Base-by-base conservation (phyloP, 2,329 filamentous ascomycete genomes). In the Fusarium chuoi region DNA sequence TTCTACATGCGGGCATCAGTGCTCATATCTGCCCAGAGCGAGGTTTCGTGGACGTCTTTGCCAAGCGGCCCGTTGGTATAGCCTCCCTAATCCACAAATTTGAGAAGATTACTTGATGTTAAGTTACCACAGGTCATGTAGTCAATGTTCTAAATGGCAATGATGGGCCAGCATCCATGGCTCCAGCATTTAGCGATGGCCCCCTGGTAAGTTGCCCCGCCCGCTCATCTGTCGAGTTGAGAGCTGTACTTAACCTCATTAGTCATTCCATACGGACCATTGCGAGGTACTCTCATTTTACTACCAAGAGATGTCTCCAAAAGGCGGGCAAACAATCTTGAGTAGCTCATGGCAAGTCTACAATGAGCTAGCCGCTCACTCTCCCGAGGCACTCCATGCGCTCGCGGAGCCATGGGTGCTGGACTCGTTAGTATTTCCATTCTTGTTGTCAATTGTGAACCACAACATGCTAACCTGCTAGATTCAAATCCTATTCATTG, bases 31-130 rank as follows among this genome's bases (percentile, higher is more conserved):
- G n/a, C 5, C 41, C 10, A 17, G 41, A 44, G 41, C 15, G 41
- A 44, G 41, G n/a, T 7, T 24, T 24, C n/a, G 6, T 24, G 22
- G 41, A 24, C n/a, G 41, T 24, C 3, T 42, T 42, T 42, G 14
- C 41, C 22, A 24, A 24, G 41, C 22, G 41, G 6, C 41, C n/a
- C 7, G 6, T 42, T 17, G 14, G 41, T 5, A 42, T 24, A n/a
- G 6, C 14, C 17, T 24, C 41, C 9, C 17, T 1, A 17, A 10
- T 17, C 6, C 0, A 17, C 6, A 17, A 15, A 10, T 10, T 4
- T n/a, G 1, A n/a, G 14, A 42, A 42, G 39, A 14, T 4, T 3
- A 0, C 9, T 24, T 17, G 4, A 44, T 24, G 14, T 10, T n/a
- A 17, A 24, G 10, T 18, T 7, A 44, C 15, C 15, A 12, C 11